Evolutionary conservation across 2,329 filamentous ascomycete genomes (phyloP).

Genomic region (Fusarium acutatum): DNA sequence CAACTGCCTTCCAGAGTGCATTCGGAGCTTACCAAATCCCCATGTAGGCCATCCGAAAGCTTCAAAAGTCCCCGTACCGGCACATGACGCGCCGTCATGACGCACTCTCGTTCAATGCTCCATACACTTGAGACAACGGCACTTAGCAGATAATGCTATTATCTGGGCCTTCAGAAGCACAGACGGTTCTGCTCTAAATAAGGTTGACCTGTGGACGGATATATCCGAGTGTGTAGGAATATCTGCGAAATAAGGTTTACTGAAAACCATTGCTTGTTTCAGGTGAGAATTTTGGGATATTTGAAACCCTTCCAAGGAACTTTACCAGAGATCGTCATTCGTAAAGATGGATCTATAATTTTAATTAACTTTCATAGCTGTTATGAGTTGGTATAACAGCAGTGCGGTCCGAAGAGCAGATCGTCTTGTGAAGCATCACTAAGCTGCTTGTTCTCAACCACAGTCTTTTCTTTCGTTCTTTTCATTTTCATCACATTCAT

Average conservation of each 20-base stretch:
- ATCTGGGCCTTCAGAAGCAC: background rate
- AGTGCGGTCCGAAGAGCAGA: background rate
- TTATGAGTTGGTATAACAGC: background rate
- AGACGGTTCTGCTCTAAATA: background rate
- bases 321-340: background rate
- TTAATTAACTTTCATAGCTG: background rate
- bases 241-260: background rate
- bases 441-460: background rate
- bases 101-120: background rate
- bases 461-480: background rate
- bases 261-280: background rate
- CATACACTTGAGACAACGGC: background rate
- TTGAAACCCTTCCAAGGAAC: background rate
- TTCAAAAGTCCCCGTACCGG: background rate
- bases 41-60: background rate
- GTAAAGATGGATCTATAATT: background rate
- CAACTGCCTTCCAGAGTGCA: rapidly evolving
- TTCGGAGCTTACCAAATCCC: no score
- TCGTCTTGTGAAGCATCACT: background rate
- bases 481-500: background rate
- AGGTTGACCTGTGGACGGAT: background rate
- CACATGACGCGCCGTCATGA: background rate
- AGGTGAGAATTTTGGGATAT: background rate
- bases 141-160: background rate
- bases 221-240: background rate